Evolutionary conservation across 2,329 filamentous ascomycete species (phyloP), one percentile per base, ranked within the genome.

Genomic region (Sporothrix brunneoviolacea): DNA sequence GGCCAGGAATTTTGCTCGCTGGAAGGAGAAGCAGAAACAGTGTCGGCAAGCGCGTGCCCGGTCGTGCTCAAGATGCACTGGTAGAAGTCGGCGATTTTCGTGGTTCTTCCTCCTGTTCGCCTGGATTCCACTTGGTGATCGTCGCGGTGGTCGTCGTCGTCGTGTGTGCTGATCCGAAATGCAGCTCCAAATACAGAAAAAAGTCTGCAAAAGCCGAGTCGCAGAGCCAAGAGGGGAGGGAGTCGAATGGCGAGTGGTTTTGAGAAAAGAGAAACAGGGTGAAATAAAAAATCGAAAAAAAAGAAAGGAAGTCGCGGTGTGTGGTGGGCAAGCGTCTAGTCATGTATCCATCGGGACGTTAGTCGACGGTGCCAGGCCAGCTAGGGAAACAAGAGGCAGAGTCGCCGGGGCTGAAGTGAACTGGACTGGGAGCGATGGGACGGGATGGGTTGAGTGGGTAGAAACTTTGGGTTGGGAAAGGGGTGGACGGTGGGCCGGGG

Each of bases 361-460:
- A 43, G 52, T 44, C 32, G 39, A 50, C 30, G 30, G 27, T 46
- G 15, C 15, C 42, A 46, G 12, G 33, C 22, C 22, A 37, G 36
- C 30, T 24, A 30, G 36, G 35, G 44, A 39, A 39, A 19, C 19
- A 39, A 30, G 24, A 39, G 27, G 35, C 44, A 30, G 19, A 47
- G 32, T 37, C 32, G 32, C 21, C 10, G 44, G 32, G 35, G 16
- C 15, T n/a, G 24, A 41, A 30, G 44, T 19, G 44, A 21, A 33
- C 37, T 28, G n/a, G 13, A 28, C 32, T 36, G 43, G 37, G 37
- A 51, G 33, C 38, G 43, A 52, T 48, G 50, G 44, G 38, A 52
- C 33, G 45, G 50, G 43, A 48, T 47, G 49, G 30, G 40, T 41
- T 39, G 48, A 50, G 50, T 44, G 54, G 51, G 44, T 47, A 54